These are phyloP conservation scores for Leccinum truebloodii DNA, from an alignment of 768 basidiomycete genomes.

Conservation along the genomic window DNA sequence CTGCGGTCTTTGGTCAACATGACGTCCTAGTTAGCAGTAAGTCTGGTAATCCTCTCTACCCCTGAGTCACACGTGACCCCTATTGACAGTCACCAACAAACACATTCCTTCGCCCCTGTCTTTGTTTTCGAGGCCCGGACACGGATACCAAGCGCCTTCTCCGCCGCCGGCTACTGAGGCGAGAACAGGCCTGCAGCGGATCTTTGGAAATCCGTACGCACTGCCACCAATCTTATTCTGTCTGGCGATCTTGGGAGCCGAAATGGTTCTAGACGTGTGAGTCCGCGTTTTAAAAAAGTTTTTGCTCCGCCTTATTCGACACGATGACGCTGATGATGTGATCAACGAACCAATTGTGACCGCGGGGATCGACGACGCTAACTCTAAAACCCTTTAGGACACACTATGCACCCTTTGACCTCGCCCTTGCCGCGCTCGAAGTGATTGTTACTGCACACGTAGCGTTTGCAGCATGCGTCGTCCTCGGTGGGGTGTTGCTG, in stretches of 20 bases:
- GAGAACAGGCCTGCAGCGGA: slow-evolving; percentile 19
- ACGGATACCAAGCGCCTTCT: slow-evolving; percentile 9
- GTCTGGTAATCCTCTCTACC: slow-evolving; percentile 25
- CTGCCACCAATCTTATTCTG: slow-evolving; percentile 63
- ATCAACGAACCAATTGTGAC: neutral
- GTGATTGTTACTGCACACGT: slow-evolving; percentile 78
- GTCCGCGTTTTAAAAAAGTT: slow-evolving; percentile 31
- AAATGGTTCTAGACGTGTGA: slow-evolving; percentile 56
- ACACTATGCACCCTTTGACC: slow-evolving; percentile 75
- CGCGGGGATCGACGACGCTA: neutral
- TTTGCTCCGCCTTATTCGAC: neutral
- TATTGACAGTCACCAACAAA: slow-evolving; percentile 54
- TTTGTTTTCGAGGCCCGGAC: slow-evolving; percentile 39
- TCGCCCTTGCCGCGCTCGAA: slow-evolving; percentile 78
- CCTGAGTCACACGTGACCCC: slow-evolving; percentile 8
- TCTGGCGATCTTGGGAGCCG: slow-evolving; percentile 52
- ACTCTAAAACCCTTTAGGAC: slow-evolving; percentile 23
- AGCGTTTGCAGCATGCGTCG: slow-evolving; percentile 80
- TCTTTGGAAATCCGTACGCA: slow-evolving; percentile 76
- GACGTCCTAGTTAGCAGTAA: slow-evolving; percentile 62
- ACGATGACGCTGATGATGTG: neutral
- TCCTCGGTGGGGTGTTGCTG: slow-evolving; percentile 82
- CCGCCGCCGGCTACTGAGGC: slow-evolving; percentile 7
- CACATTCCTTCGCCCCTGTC: slow-evolving; percentile 55
- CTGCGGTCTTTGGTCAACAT: slow-evolving; percentile 62